Base-by-base conservation (phyloP, 2,329 filamentous ascomycete genomes). In the Lasiodiplodia hormozganensis region DNA sequence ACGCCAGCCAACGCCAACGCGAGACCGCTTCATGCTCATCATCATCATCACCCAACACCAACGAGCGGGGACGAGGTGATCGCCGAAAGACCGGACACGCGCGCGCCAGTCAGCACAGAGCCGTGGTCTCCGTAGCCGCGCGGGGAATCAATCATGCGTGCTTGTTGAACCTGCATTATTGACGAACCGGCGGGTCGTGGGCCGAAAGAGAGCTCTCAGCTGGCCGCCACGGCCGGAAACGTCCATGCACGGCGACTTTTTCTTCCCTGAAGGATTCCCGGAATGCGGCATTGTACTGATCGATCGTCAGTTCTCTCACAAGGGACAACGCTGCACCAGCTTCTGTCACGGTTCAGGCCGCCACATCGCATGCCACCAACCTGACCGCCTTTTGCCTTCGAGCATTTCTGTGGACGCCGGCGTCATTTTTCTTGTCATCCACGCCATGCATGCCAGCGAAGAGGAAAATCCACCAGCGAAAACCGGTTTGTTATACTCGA, bases 351-450 rank as follows among this genome's bases (percentile, higher is more conserved):
- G 40, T 12, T 49, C 25, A 36, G 40, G 58, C 58, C 58, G 58
- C 58, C 40, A 49, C 58, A 14, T 28, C 23, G 38, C 40, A 43
- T 60, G 38, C 58, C 58, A 62, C 58, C 58, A 62, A 62, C 58
- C 28, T 62, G 58, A 62, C 58, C 58, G 58, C 40, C 58, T 62
- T 62, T 62, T 62, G 12, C 14, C 21, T 23, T 60, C 12, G 14
- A 8, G 28, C 23, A 10, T 3, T n/a, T n/a, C 6, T 14, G 34
- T 11, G 54, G 5, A 36, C 56, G 36, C 56, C n/a, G 10, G 18
- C 34, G 18, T 38, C 34, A 34, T 38, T 28, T 2, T 34, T 47
- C 40, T 47, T 18, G 8, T 47, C 40, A n/a, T 47, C 18, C n/a
- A 47, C 36, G 10, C 10, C 57, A 21, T 31, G 57, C 57, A 47